Evolutionary conservation across 78 protist species (phyloP), one percentile per base, ranked within the genome.

Genomic region (Dictyostelium brefeldianum): DNA sequence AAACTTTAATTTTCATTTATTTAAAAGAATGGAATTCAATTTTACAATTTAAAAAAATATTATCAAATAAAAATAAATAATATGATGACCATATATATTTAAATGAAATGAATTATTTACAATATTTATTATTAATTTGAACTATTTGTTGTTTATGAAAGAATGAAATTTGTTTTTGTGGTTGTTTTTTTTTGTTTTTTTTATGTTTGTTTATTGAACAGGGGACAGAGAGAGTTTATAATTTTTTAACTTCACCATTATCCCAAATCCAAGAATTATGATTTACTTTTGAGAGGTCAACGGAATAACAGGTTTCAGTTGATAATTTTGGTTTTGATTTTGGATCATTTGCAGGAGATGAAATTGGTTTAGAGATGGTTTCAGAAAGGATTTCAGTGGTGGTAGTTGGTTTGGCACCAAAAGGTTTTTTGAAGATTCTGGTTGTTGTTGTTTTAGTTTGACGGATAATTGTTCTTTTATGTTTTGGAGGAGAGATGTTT

Each of bases 21-120:
- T n/a, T 51, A 9, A 71, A 47, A 29, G 91, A 83, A 54, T 41
- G 73, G 54, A 22, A 1, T 25, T 70, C 91, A 69, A 70, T 83
- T 71, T 71, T 62, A 83, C 74, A 82, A 48, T n/a, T 71, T 53
- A 83, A 43, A 71, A 53, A 43, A 48, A 62, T 71, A 18, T 69
- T 71, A 48, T 43, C 31, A 56, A 51, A 56, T 27, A 83, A 71
- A 47, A 62, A 65, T 12, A 46, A 56, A 78, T 27, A 54, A 53
- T 7, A 17, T n/a, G n/a, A n/a, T n/a, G n/a, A n/a, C n/a, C 43
- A 36, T 36, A 36, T 36, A 36, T 36, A 36, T 36, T n/a, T n/a
- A n/a, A n/a, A n/a, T n/a, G n/a, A n/a, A n/a, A 36, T 36, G 43
- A 36, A 36, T 29, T 65, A 65, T 29, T 29, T 65, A 29, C 46